Conservation (phyloP, 2,329 filamentous ascomycete genomes). For the Scedosporium minutisporum region DNA sequence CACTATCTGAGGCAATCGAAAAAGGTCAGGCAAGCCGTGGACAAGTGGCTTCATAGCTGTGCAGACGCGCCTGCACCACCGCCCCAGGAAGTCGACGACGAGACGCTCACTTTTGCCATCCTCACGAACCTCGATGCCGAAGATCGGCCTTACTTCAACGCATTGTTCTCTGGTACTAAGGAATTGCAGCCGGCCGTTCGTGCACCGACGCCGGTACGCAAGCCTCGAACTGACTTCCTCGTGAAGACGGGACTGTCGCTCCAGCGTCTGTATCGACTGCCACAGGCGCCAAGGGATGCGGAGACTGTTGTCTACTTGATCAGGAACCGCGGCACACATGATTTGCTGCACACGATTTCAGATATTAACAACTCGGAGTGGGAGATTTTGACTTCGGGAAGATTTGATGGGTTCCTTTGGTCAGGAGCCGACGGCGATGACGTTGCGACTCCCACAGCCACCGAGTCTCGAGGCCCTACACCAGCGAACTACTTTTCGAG, state of each 20-base stretch:
- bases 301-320: conserved; percentile 80
- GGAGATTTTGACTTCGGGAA: conserved; percentile 88
- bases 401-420: conserved; percentile 93
- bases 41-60: conserved; percentile 79
- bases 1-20: conserved; percentile 88
- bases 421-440: conserved; percentile 69
- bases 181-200: conserved; percentile 47
- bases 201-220: conserved; percentile 60
- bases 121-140: conserved; percentile 72
- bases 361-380: conserved; percentile 89
- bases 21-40: conserved; percentile 84
- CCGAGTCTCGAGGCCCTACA: conserved; percentile 41
- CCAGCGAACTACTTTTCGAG: conserved; percentile 37
- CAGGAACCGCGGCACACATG: conserved; percentile 71
- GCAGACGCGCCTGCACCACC: conserved; percentile 63
- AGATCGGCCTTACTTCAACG: conserved; percentile 73
- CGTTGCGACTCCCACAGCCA: conserved; percentile 31
- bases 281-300: conserved; percentile 66
- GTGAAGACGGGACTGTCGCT: conserved; percentile 67
- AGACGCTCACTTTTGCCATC: conserved; percentile 88
- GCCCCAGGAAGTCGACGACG: conserved; percentile 85
- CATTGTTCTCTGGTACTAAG: conserved; percentile 55
- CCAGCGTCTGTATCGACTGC: conserved; percentile 74
- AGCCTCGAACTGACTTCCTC: conserved; percentile 62
- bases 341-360: conserved; percentile 75